Conservation (phyloP, 345 rosid species). For the Xanthoceras sorbifolium region DNA sequence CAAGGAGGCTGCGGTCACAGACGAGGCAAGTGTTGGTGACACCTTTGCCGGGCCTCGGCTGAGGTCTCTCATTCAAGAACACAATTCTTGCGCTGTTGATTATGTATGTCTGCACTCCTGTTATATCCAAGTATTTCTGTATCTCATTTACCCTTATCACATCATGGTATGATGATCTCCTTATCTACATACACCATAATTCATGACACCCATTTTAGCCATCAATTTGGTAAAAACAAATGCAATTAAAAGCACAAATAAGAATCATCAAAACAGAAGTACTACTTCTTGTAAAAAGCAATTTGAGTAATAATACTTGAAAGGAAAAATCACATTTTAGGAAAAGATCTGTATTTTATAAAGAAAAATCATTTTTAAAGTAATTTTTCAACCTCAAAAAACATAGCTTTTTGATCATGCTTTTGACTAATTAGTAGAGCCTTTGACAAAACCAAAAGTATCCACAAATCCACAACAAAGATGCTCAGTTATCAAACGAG, state of each 20-base stretch:
- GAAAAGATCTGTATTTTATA: too few relatives aligned
- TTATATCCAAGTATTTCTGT: slow-evolving; percentile 59
- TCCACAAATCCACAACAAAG: not conserved
- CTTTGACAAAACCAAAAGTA: not conserved
- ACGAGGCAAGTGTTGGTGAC: slow-evolving; percentile 64
- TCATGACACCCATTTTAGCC: too few relatives aligned
- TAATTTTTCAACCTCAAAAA: too few relatives aligned
- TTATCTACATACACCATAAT: slow-evolving; percentile 47
- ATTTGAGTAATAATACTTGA: not conserved
- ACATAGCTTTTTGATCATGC: too few relatives aligned
- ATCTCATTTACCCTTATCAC: slow-evolving; percentile 69
- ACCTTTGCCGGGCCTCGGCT: slow-evolving; percentile 71
- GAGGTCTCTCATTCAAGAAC: slow-evolving; percentile 66
- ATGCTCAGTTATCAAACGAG: too few relatives aligned
- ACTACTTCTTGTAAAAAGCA: too few relatives aligned
- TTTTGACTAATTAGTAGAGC: not conserved
- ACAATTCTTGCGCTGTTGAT: slow-evolving; percentile 73
- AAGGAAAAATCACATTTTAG: not conserved
- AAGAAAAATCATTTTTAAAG: too few relatives aligned
- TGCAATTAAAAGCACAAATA: not conserved
- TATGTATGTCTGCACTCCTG: slow-evolving; percentile 63
- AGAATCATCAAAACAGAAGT: not conserved
- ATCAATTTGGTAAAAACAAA: too few relatives aligned
- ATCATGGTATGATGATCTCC: slow-evolving; percentile 78
- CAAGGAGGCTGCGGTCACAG: slow-evolving; percentile 65